Percentiles rank a stretch among this genome's conserved stretches.
These are phyloP conservation scores for Wickerhamiella brachini DNA, from an alignment of 805 yeast species.

Conservation along the genomic window DNA sequence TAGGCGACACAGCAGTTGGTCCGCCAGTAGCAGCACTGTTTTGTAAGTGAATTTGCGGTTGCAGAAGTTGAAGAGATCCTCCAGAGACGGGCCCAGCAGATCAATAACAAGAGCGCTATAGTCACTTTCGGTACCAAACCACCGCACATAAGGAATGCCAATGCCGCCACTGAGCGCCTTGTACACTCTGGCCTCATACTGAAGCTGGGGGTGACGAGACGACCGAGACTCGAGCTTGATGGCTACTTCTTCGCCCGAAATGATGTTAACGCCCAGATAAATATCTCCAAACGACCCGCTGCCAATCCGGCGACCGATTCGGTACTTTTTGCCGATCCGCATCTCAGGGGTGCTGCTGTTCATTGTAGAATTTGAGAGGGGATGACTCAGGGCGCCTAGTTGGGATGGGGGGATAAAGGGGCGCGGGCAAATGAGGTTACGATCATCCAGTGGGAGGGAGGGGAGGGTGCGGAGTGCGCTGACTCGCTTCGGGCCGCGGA, in stretches of 20 bases:
- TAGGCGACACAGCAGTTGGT: slow-evolving; percentile 84
- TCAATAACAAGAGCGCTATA: slow-evolving; percentile 96
- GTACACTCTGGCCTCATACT: slow-evolving; percentile 92
- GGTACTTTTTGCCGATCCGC: slow-evolving; percentile 85
- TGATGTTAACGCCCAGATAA: slow-evolving; percentile 76
- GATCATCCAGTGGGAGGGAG: background rate
- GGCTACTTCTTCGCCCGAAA: slow-evolving; percentile 95
- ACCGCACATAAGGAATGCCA: slow-evolving; percentile 91
- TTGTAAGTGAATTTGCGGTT: slow-evolving; percentile 85
- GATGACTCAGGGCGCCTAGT: background rate
- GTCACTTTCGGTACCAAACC: slow-evolving; percentile 95
- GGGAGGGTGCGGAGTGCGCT: background rate
- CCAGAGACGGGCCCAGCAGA: slow-evolving; percentile 85
- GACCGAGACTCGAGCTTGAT: slow-evolving; percentile 80
- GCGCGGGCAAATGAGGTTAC: background rate
- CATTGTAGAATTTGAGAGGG: background rate
- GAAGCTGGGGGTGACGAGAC: slow-evolving; percentile 93
- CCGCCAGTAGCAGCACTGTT: slow-evolving; percentile 84
- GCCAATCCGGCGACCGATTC: slow-evolving; percentile 91
- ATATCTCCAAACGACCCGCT: slow-evolving; percentile 97
- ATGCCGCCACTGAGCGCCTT: slow-evolving; percentile 91
- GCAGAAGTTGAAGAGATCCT: slow-evolving; percentile 92
- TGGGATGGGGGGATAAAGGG: background rate
- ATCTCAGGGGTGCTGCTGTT: slow-evolving; percentile 32
- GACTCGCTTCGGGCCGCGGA: background rate